These are phyloP conservation scores for Fusarium sp. DNA, from an alignment of 2,329 filamentous ascomycete genomes.

Conservation along the genomic window DNA sequence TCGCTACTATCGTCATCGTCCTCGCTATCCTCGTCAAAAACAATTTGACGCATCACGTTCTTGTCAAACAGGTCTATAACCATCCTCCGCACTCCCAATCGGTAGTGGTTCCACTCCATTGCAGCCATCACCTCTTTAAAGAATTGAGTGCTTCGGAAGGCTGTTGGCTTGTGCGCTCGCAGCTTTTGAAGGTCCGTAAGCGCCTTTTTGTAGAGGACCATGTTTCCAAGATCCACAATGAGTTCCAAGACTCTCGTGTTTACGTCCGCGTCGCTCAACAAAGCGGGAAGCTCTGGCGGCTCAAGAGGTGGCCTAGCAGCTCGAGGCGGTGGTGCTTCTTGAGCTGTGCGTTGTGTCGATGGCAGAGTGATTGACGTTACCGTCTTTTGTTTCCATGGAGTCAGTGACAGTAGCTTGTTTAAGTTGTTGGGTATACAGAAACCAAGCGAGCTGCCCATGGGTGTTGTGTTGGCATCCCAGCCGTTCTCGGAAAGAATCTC, in stretches of 20 bases:
- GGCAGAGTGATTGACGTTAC: conserved; percentile 60
- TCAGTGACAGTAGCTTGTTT: conserved; percentile 79
- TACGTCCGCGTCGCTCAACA: conserved; percentile 70
- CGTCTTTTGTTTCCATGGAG: conserved; percentile 67
- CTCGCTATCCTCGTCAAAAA: conserved; percentile 69
- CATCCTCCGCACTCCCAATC: conserved; percentile 86
- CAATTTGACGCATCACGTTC: conserved; percentile 83
- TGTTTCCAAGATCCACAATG: conserved; percentile 90
- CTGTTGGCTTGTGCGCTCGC: conserved; percentile 77
- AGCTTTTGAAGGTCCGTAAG: conserved; percentile 84
- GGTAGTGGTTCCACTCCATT: conserved; percentile 89
- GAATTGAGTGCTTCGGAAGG: conserved; percentile 79
- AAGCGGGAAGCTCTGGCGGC: conserved; percentile 54
- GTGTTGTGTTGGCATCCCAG: conserved; percentile 92
- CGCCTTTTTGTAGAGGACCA: conserved; percentile 89
- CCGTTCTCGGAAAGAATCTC: conserved; percentile 90
- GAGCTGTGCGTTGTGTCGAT: conserved; percentile 64
- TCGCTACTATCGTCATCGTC: conserved; percentile 69
- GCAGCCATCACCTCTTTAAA: conserved; percentile 88
- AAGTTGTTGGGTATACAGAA: conserved; percentile 87
- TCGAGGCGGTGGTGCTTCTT: conserved; percentile 56
- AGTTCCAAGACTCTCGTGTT: conserved; percentile 86
- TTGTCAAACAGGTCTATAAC: conserved; percentile 96
- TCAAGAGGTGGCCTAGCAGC: conserved; percentile 57
- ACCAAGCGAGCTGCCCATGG: conserved; percentile 83